Base-by-base conservation (phyloP, 371 early-diverging fungal species). In the Nematocida ausubeli region DNA sequence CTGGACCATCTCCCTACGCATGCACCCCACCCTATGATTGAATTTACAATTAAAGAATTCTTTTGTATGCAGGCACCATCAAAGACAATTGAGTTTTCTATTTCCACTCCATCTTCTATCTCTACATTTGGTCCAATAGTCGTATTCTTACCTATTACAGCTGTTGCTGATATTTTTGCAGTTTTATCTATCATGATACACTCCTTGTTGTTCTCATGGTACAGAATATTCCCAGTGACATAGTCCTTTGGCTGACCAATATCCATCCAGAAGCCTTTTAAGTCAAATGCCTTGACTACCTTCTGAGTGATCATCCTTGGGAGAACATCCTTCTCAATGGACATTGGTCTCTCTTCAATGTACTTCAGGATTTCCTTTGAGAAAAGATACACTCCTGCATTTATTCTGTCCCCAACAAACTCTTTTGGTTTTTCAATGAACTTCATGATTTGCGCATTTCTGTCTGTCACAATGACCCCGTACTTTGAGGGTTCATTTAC, bases 231-330 rank as follows among this genome's bases (percentile, higher is more conserved):
- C 47, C 95, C 98, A 5, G 90, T 90, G 81, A 98, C 87, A 86
- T 92, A 98, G 86, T 96, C 98, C 84, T 91, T 92, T 81, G 96
- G 96, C 87, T 96, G 96, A 39, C 98, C 98, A 54, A 98, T 95
- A 85, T 98, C 98, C 94, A 94, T 94, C 98, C 98, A 98, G 89
- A 92, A 96, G 65, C 96, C 95, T 60, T 93, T 90, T 42, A 96
- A 89, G 19, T 92, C 92, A 86, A 92, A 94, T 37, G 92, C 88
- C 84, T 92, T 91, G 58, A 98, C 88, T 83, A 91, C 88, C 19
- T 85, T 83, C 66, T 91, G 92, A 30, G 85, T 83, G 19, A 95
- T 95, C 90, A 98, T 92, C 58, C 56, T 70, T 22, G 97, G 97
- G 87, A 98, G 97, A 5, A 95, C 88, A 84, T 96, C 97, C 85